phyloP scores from a whole-genome alignment of 176 grass and related monocot genomes.

The Carex parvula region DNA sequence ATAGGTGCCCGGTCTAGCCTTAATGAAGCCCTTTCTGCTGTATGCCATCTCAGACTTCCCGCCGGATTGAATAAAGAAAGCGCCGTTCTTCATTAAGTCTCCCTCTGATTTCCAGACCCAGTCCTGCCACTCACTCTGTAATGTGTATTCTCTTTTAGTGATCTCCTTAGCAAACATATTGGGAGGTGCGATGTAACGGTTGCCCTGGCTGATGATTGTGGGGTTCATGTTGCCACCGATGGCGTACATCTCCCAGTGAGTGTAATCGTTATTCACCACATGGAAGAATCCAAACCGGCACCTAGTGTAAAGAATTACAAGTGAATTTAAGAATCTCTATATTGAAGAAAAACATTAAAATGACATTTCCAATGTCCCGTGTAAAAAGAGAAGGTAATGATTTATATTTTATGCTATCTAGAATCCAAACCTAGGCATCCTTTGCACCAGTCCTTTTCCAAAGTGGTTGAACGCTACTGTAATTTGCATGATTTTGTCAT shows the following conservation, averaged over 20 bases:
- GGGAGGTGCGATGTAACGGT: conserved; percentile 49
- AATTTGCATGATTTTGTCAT: conserved; percentile 61
- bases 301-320: neutral
- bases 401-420: neutral
- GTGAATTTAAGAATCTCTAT: neutral
- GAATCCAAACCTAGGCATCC: conserved; percentile 47
- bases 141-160: conserved; percentile 64
- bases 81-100: conserved; percentile 53
- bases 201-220: conserved; percentile 88
- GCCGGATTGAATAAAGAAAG: conserved; percentile 80
- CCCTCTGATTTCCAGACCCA: conserved; percentile 85
- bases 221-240: conserved; percentile 69
- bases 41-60: conserved; percentile 14
- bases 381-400: neutral
- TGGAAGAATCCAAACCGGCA: conserved; percentile 76
- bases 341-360: neutral
- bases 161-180: conserved; percentile 51
- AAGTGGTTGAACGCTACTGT: conserved; percentile 94
- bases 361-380: neutral
- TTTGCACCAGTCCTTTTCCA: conserved; percentile 71
- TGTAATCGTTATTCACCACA: conserved; percentile 92
- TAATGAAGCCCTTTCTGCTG: conserved; percentile 44
- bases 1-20: conserved; percentile 42
- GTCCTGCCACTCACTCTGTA: conserved; percentile 43
- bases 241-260: conserved; percentile 84